These are phyloP conservation scores for Tephrocybe rancida DNA, from an alignment of 768 basidiomycete genomes.

Conservation along the genomic window DNA sequence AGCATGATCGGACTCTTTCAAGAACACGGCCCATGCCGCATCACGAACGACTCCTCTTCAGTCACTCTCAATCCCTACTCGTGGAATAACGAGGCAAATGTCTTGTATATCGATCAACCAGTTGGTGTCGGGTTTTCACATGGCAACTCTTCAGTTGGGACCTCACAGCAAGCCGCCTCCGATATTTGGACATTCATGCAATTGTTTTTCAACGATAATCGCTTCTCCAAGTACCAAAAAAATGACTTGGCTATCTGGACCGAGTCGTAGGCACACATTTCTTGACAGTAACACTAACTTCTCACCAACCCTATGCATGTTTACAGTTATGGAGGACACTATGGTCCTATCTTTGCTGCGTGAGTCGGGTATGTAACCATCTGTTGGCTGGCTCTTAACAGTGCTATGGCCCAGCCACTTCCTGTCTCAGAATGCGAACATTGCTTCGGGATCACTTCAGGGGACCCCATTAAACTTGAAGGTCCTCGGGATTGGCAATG, in stretches of 20 bases:
- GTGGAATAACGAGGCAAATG: slow-evolving; percentile 59
- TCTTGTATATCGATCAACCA: slow-evolving; percentile 65
- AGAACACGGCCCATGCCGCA: slow-evolving; percentile 75
- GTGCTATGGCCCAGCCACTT: slow-evolving; percentile 39
- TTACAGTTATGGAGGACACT: slow-evolving; percentile 67
- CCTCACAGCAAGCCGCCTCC: slow-evolving; percentile 52
- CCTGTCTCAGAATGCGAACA: slow-evolving; percentile 58
- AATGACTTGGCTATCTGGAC: slow-evolving; percentile 63
- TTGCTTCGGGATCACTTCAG: slow-evolving; percentile 41
- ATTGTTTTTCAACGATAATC: slow-evolving; percentile 56
- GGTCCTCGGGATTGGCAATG: slow-evolving; percentile 61
- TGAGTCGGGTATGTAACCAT: slow-evolving; percentile 19
- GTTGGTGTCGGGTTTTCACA: slow-evolving; percentile 67
- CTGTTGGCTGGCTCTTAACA: not conserved
- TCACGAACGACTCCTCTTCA: slow-evolving; percentile 51
- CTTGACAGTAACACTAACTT: no score
- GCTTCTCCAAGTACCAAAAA: slow-evolving; percentile 48
- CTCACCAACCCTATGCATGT: no score
- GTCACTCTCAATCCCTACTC: slow-evolving; percentile 55
- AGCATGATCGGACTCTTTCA: slow-evolving; percentile 68
- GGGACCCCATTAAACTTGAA: slow-evolving; percentile 59
- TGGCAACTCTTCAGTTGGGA: slow-evolving; percentile 48
- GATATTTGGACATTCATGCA: slow-evolving; percentile 67
- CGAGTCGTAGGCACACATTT: slow-evolving; percentile 43
- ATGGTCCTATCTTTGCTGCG: slow-evolving; percentile 66